Evolutionary conservation across 495 filamentous ascomycete species (phyloP).

Genomic region (Aspergillus mulundensis): DNA sequence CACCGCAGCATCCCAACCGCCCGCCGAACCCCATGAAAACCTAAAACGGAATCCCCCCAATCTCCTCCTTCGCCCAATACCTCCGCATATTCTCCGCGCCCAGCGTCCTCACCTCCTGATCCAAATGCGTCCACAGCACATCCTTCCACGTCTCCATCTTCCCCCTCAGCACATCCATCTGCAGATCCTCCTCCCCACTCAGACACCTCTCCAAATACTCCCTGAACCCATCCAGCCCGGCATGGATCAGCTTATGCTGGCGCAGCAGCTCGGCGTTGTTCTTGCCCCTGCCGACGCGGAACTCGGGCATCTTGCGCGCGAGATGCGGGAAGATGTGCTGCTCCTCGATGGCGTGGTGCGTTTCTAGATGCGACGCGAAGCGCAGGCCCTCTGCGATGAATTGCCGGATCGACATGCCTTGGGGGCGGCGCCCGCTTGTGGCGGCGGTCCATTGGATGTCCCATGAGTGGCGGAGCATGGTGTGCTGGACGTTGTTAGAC

Average conservation of each 20-base stretch:
- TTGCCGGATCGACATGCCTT: background rate
- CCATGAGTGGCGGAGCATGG: slow-evolving; percentile 3
- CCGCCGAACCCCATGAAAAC: no score
- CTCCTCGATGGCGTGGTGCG: slow-evolving; percentile 8
- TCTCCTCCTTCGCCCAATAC: slow-evolving; percentile 76
- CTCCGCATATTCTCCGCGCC: slow-evolving; percentile 83
- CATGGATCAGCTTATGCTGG: slow-evolving; percentile 83
- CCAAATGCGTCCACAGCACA: slow-evolving; percentile 69
- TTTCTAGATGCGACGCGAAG: slow-evolving; percentile 4
- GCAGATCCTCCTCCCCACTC: slow-evolving; percentile 62
- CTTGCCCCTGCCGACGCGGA: slow-evolving; percentile 30
- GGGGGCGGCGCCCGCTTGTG: background rate
- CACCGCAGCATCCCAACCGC: no score
- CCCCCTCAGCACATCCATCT: slow-evolving; percentile 60
- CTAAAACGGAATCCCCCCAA: slow-evolving; percentile 54
- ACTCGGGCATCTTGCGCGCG: slow-evolving; percentile 77
- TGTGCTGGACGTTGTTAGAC: background rate
- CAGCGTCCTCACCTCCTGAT: slow-evolving; percentile 66
- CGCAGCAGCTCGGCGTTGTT: slow-evolving; percentile 60
- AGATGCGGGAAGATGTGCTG: slow-evolving; percentile 29
- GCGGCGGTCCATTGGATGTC: slow-evolving; percentile 2
- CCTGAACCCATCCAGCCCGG: slow-evolving; percentile 69
- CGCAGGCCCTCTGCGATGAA: slow-evolving; percentile 5
- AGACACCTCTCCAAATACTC: slow-evolving; percentile 63
- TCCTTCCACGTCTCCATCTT: slow-evolving; percentile 66